phyloP scores from a whole-genome alignment of 2,329 filamentous ascomycete genomes.

The Colletotrichum orchidophilum region DNA sequence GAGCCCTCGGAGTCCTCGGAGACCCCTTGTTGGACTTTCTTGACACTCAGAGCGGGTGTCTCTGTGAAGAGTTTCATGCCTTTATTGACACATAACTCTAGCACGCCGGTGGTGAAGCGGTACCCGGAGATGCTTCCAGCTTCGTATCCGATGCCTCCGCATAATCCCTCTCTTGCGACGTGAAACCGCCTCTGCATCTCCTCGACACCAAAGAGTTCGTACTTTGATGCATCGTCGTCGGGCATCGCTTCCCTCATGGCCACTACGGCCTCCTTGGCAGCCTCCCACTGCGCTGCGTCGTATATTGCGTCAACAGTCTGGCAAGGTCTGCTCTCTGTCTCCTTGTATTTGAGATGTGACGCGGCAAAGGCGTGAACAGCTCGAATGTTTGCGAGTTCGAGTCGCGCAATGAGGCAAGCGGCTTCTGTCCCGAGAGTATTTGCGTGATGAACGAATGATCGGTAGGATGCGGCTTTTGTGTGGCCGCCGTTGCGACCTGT shows the following conservation, averaged over 20 bases:
- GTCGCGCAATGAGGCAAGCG: constrained; percentile 59
- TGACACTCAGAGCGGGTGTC: constrained; percentile 19
- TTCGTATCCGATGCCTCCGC: constrained; percentile 58
- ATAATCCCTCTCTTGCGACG: constrained; percentile 43
- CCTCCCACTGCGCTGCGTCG: constrained; percentile 52
- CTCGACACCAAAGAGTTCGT: constrained; percentile 52
- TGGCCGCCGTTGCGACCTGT: constrained; percentile 65
- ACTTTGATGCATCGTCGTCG: constrained; percentile 51
- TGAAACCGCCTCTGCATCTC: constrained; percentile 47
- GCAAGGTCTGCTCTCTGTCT: constrained; percentile 59
- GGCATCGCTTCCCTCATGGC: constrained; percentile 57
- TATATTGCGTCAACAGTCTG: constrained; percentile 68
- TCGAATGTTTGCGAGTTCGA: constrained; percentile 63
- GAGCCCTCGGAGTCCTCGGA: not conserved
- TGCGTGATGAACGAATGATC: constrained; percentile 59
- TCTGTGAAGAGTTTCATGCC: constrained; percentile 27
- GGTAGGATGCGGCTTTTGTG: constrained; percentile 58
- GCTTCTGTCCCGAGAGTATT: constrained; percentile 54
- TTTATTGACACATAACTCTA: constrained; percentile 23
- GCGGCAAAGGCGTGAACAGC: constrained; percentile 64
- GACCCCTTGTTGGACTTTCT: not conserved
- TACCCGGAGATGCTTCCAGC: constrained; percentile 54
- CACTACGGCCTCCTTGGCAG: constrained; percentile 49
- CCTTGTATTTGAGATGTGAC: constrained; percentile 43
- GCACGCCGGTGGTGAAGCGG: constrained; percentile 40